These are phyloP conservation scores for Hymenoscyphus albidus DNA, from an alignment of 2,329 filamentous ascomycete genomes.

Conservation along the genomic window DNA sequence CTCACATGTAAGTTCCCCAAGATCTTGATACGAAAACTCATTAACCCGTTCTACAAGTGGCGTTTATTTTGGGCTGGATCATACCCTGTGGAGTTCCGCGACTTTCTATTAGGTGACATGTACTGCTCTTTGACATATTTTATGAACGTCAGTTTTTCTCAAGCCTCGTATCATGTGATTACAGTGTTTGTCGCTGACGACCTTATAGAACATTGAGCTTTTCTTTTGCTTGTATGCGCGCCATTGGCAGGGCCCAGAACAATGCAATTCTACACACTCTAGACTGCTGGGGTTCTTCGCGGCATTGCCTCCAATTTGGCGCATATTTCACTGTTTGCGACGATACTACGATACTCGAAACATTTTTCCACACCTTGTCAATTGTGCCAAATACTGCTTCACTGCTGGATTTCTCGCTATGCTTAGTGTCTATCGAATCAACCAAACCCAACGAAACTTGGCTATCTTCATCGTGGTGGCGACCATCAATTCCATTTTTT, in stretches of 20 bases:
- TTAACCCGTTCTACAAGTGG: slow-evolving; percentile 54
- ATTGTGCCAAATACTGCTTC: slow-evolving; percentile 85
- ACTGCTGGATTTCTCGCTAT: slow-evolving; percentile 76
- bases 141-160: slow-evolving; percentile 62
- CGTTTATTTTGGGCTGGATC: slow-evolving; percentile 79
- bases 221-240: slow-evolving; percentile 94
- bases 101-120: slow-evolving; percentile 97
- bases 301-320: slow-evolving; percentile 82
- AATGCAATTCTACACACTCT: slow-evolving; percentile 85
- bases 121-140: slow-evolving; percentile 94
- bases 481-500: slow-evolving; percentile 77
- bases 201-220: slow-evolving; percentile 71
- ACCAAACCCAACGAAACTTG: slow-evolving; percentile 52
- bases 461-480: slow-evolving; percentile 78
- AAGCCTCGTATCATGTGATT: no score
- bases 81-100: slow-evolving; percentile 92
- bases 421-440: slow-evolving; percentile 79
- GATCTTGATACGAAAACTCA: not conserved
- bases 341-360: slow-evolving; percentile 86
- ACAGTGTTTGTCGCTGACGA: not conserved
- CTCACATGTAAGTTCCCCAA: slow-evolving; percentile 64
- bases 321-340: slow-evolving; percentile 82
- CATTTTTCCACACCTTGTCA: slow-evolving; percentile 86
- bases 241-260: slow-evolving; percentile 65
- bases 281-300: slow-evolving; percentile 81